Evolutionary conservation across 768 basidiomycete genomes (phyloP), one percentile per base, ranked within the genome.

Genomic region (Suillus placidus): DNA sequence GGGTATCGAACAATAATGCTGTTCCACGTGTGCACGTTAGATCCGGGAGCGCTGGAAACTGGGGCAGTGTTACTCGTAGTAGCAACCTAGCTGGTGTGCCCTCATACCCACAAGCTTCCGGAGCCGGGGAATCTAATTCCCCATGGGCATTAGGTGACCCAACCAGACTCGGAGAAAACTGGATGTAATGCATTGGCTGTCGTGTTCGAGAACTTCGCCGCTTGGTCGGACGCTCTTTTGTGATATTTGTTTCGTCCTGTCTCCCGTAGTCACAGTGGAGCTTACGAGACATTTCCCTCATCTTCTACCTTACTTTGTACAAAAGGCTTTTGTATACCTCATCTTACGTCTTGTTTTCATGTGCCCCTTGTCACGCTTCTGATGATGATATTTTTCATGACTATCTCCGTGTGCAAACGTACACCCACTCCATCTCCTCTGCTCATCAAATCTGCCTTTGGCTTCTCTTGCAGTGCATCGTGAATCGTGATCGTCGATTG

Each of bases 11-110:
- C 55, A 78, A 74, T 69, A 76, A 79, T 52, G 74, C 64, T 58
- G 70, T 71, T 47, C 69, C 80, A 23, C 85, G 90, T 64, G 79
- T 80, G 35, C 87, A 89, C 43, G 86, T 87, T 66, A 88, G 92
- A 67, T 87, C 90, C 52, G 92, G 92, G 55, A 93, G 91, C 74
- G 89, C 89, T 34, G 91, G 91, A 38, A 93, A 92, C 73, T 93
- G 92, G 92, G 88, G 82, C 51, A 86, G 78, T 71, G 81, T 90
- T 70, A 74, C 85, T 34, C 84, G 88, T 58, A 84, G 80, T 73
- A 84, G 78, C 71, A 83, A 82, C 72, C 78, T 88, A 61, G 77
- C 79, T 61, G 78, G 80, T 65, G 80, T 81, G 43, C 78, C 81
- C n/a, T 73, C 85, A 45, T 86, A 86, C 70, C 81, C 87, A 14